These are phyloP conservation scores for Pseudopyrenochaeta lycopersici DNA, from an alignment of 2,329 filamentous ascomycete species.

Conservation along the genomic window DNA sequence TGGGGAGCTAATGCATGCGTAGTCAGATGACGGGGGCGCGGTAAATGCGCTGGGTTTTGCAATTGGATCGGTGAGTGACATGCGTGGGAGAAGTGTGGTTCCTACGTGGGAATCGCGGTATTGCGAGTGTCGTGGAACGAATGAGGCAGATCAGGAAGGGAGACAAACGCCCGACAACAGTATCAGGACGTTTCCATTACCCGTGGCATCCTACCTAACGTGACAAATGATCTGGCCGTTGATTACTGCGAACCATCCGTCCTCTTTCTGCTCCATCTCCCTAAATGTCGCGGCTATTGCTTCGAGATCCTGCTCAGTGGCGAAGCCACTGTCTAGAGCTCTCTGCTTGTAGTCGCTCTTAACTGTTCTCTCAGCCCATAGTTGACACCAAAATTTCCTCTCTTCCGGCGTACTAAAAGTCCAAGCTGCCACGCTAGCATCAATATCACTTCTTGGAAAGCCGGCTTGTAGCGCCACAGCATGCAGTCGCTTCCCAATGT, in stretches of 20 bases:
- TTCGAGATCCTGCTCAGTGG: constrained; percentile 51
- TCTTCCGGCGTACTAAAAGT: constrained; percentile 52
- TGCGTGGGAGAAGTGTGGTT: constrained; percentile 15
- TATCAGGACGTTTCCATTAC: not conserved
- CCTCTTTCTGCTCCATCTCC: constrained; percentile 52
- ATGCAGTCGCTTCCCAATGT: constrained; percentile 47
- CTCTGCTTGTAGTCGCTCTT: constrained; percentile 48
- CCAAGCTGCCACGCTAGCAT: constrained; percentile 53
- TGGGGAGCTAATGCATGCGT: constrained; percentile 33
- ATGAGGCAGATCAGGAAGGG: constrained; percentile 2
- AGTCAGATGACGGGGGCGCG: constrained; percentile 42
- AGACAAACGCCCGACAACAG: not conserved
- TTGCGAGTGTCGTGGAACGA: not conserved
- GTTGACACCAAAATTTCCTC: constrained; percentile 51
- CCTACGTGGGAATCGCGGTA: constrained; percentile 3
- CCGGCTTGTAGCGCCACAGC: constrained; percentile 52
- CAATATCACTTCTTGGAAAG: constrained; percentile 48
- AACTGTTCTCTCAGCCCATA: constrained; percentile 50
- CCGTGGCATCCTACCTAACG: constrained; percentile 22
- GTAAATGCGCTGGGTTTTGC: constrained; percentile 23
- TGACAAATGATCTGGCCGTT: constrained; percentile 54
- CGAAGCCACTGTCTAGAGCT: constrained; percentile 48
- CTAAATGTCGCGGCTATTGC: constrained; percentile 51
- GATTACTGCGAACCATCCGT: constrained; percentile 53
- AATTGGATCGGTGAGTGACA: constrained; percentile 29